Evolutionary conservation across 495 filamentous ascomycete species (phyloP), one percentile per base, ranked within the genome.

Genomic region (Podospora pseudocomata): DNA sequence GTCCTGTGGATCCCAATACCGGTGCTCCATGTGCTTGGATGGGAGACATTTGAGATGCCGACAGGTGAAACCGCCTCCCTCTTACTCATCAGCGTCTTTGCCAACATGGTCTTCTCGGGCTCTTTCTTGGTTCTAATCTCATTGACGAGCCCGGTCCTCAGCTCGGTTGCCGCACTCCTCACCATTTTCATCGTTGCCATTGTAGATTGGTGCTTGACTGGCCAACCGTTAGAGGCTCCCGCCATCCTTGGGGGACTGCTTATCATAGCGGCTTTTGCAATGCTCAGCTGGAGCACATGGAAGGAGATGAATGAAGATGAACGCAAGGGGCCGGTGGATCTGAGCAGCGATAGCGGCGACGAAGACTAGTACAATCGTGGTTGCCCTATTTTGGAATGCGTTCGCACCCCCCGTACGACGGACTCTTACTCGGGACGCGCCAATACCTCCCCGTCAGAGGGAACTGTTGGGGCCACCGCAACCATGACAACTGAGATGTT

Each of bases 171-270:
- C 5, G 92, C 93, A 5, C 85, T 99, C 56, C 85, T 99, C 30
- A 98, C 95, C 18, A 98, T 99, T 71, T 97, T 99, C 83, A 86
- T 97, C 63, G 94, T 99, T 2, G 94, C 94, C 0, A 84, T 97
- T 53, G 90, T 89, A 44, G 95, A 99, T 76, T 96, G 94, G 91
- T 72, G 92, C 59, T 81, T 90, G 67, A 94, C 91, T 1, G 92
- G 92, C 27, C 83, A 87, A 65, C 87, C 90, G 1, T 82, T 97
- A 30, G 90, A 88, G 58, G 74, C 82, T 2, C 89, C 93, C 0
- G 89, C 94, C 4, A 84, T 98, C 3, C 73, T 86, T 11, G 95
- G 95, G n/a, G 94, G 95, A 2, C 67, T 92, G 27, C 74, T 97
- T 65, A 99, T 99, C 73, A 90, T 96, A 68, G 83, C 80, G 1